A percentile compares a stretch with the other conserved stretches of the same genome.
phyloP scores from a whole-genome alignment of 2,329 filamentous ascomycete genomes.

The Paracorniculantispora psalliotae region DNA sequence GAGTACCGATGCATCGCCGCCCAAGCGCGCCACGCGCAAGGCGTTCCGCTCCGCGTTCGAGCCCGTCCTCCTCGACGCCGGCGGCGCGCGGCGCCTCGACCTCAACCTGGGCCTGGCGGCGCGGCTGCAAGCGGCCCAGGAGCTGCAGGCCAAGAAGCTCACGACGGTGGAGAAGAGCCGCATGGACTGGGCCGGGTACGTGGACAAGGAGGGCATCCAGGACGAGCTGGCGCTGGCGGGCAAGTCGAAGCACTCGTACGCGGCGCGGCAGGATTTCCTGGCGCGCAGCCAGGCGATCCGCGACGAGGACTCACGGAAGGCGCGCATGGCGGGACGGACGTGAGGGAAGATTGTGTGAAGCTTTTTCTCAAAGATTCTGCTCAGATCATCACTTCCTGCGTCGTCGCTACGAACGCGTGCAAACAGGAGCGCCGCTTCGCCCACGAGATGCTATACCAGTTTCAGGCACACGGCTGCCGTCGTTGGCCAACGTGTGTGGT shows the following conservation, averaged over 20 bases:
- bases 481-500: too few relatives aligned
- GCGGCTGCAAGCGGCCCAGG: constrained; percentile 43
- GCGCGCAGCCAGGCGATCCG: constrained; percentile 58
- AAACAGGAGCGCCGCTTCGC: background rate
- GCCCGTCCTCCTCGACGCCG: constrained; percentile 40
- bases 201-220: constrained; percentile 66
- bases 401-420: too few relatives aligned
- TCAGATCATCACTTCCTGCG: background rate
- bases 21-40: constrained; percentile 45
- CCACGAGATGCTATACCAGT: background rate
- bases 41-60: constrained; percentile 61
- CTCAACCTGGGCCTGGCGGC: constrained; percentile 53
- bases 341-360: constrained; percentile 16
- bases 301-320: constrained; percentile 55
- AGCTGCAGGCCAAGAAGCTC: constrained; percentile 56
- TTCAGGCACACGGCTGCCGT: too few relatives aligned
- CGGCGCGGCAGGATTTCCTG: constrained; percentile 59
- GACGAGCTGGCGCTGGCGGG: constrained; percentile 63
- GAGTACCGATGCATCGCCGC: constrained; percentile 24
- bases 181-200: constrained; percentile 69
- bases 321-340: constrained; percentile 39
- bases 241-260: constrained; percentile 60
- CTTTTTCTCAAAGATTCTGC: background rate
- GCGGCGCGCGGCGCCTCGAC: constrained; percentile 42
- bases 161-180: constrained; percentile 68